These are phyloP conservation scores for Spiromyces aspiralis DNA, from an alignment of 371 early-diverging fungal species.

Conservation along the genomic window DNA sequence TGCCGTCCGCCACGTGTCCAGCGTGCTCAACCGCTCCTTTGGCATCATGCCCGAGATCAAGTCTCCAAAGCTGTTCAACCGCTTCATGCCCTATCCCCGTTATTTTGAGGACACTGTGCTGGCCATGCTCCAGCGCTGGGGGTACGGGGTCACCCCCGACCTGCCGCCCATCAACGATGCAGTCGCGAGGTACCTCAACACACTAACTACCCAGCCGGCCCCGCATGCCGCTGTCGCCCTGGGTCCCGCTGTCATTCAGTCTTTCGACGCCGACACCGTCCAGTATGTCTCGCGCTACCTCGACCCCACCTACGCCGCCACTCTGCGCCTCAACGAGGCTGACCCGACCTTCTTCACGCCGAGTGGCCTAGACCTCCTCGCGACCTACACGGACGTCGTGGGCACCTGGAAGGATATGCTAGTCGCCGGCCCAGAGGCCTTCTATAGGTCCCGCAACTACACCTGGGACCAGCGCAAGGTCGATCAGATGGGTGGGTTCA, in stretches of 20 bases:
- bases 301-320: constrained; percentile 6
- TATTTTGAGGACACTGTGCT: constrained; percentile 29
- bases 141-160: constrained; percentile 11
- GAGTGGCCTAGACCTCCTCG: constrained; percentile 19
- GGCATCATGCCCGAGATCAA: constrained; percentile 30
- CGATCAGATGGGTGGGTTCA: constrained; percentile 21
- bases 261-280: constrained; percentile 24
- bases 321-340: constrained; percentile 14
- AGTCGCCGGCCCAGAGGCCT: constrained; percentile 15
- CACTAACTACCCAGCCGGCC: constrained; percentile 3
- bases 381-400: constrained; percentile 14
- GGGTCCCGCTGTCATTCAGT: constrained; percentile 22
- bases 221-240: not conserved
- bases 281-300: constrained; percentile 17
- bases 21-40: constrained; percentile 17
- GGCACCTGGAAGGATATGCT: constrained; percentile 26
- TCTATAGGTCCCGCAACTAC: constrained; percentile 5
- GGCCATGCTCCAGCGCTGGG: constrained; percentile 15
- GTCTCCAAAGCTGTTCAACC: constrained; percentile 24
- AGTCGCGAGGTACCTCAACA: constrained; percentile 6
- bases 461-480: constrained; percentile 18
- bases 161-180: constrained; percentile 2
- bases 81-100: constrained; percentile 4
- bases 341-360: constrained; percentile 22
- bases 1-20: constrained; percentile 11